Conservation (phyloP, 441 rosid genomes). For the Populus hybrid region DNA sequence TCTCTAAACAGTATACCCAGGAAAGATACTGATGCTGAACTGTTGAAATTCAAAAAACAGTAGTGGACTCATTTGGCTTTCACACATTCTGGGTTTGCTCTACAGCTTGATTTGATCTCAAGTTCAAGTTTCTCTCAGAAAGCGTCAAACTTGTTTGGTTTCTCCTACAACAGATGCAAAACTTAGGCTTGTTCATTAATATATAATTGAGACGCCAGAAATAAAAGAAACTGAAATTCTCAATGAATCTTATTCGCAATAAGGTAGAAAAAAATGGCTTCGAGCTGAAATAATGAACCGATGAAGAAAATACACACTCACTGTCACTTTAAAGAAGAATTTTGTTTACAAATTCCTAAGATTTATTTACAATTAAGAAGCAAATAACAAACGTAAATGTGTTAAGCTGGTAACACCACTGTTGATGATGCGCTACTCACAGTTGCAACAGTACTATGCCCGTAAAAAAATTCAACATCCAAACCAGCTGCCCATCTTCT, state of each 20-base stretch:
- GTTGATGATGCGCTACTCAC: conserved; percentile 21
- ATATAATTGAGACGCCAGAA: background rate
- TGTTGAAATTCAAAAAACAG: background rate
- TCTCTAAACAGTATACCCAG: background rate
- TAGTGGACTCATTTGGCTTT: background rate
- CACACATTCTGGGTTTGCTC: background rate
- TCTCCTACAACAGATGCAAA: background rate
- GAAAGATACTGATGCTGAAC: background rate
- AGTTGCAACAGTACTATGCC: background rate
- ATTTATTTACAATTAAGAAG: conserved; percentile 12
- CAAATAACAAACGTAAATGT: background rate
- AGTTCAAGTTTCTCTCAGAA: background rate
- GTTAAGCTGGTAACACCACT: conserved; percentile 27
- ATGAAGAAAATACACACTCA: background rate
- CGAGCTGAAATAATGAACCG: background rate
- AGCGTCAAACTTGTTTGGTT: background rate
- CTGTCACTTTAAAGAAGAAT: background rate
- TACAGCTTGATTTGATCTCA: background rate
- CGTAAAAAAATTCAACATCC: conserved; percentile 16
- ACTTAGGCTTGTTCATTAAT: background rate
- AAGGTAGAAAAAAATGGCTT: background rate
- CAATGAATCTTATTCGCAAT: background rate
- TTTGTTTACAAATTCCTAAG: background rate
- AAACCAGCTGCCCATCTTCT: conserved; percentile 73
- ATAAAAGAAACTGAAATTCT: background rate